Conservation (phyloP, 2,329 filamentous ascomycete genomes). For the Arachnomyces sp. region DNA sequence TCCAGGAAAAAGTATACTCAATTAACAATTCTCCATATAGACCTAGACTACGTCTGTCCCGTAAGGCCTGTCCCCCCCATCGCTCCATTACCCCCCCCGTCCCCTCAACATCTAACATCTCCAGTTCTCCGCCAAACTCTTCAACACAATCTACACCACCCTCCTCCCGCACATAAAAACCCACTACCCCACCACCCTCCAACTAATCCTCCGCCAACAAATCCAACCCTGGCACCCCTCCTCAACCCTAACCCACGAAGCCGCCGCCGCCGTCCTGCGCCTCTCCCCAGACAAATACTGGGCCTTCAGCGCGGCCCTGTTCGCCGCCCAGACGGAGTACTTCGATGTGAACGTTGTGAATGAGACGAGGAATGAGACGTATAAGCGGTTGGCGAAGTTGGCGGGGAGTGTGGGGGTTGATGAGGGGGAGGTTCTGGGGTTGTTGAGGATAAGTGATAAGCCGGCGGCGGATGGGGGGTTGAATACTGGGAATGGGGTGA, state of each 20-base stretch:
- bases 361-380: conserved; percentile 77
- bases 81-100: background rate
- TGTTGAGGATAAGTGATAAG: conserved; percentile 62
- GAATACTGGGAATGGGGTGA: conserved; percentile 75
- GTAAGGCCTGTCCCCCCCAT: conserved; percentile 21
- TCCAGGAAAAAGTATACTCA: background rate
- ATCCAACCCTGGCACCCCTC: conserved; percentile 94
- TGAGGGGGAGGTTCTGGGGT: conserved; percentile 57
- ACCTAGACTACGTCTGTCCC: conserved; percentile 87
- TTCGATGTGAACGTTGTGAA: conserved; percentile 80
- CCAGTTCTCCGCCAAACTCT: conserved; percentile 60
- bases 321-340: conserved; percentile 62
- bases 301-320: conserved; percentile 63
- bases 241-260: conserved; percentile 63
- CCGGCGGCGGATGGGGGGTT: conserved; percentile 57
- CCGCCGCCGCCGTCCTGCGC: conserved; percentile 68
- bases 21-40: conserved; percentile 23
- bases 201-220: conserved; percentile 81
- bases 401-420: conserved; percentile 59
- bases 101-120: conserved; percentile 2
- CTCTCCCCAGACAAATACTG: conserved; percentile 67
- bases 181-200: conserved; percentile 54
- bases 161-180: conserved; percentile 56
- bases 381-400: conserved; percentile 68
- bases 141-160: conserved; percentile 62